Conservation (phyloP, 768 basidiomycete species). For the Serendipita sp. region DNA sequence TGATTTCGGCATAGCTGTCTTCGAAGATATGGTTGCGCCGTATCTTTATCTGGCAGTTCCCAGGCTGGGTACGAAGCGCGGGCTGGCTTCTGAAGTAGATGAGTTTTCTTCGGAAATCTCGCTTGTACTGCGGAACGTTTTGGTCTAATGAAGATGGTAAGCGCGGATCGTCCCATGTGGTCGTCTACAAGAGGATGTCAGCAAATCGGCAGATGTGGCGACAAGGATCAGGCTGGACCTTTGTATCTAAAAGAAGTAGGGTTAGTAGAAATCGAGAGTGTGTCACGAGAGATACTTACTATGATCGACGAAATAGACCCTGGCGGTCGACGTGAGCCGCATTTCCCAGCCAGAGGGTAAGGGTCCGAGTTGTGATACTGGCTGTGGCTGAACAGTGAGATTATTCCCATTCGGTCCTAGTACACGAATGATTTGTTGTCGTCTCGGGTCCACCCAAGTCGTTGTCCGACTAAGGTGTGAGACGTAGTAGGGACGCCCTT, state of each 20-base stretch:
- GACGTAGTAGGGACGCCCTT: slow-evolving; percentile 60
- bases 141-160: slow-evolving; percentile 67
- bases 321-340: slow-evolving; percentile 67
- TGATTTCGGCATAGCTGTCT: slow-evolving; percentile 71
- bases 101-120: slow-evolving; percentile 80
- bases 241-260: slow-evolving; percentile 9
- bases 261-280: neutral
- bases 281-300: slow-evolving; percentile 28
- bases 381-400: slow-evolving; percentile 32
- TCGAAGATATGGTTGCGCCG: slow-evolving; percentile 68
- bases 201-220: neutral
- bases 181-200: slow-evolving; percentile 33
- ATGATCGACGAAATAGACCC: slow-evolving; percentile 89
- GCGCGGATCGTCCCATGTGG: slow-evolving; percentile 87
- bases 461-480: slow-evolving; percentile 75
- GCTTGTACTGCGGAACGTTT: slow-evolving; percentile 88
- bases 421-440: slow-evolving; percentile 69
- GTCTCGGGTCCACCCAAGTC: slow-evolving; percentile 81
- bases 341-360: slow-evolving; percentile 92
- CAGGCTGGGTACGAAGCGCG: slow-evolving; percentile 54
- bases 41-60: slow-evolving; percentile 78
- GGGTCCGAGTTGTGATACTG: slow-evolving; percentile 47
- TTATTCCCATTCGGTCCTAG: slow-evolving; percentile 89
- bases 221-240: slow-evolving; percentile 9
- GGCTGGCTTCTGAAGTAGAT: slow-evolving; percentile 88